Conservation (phyloP, 2,329 filamentous ascomycete species). For the Sporothrix mexicana region DNA sequence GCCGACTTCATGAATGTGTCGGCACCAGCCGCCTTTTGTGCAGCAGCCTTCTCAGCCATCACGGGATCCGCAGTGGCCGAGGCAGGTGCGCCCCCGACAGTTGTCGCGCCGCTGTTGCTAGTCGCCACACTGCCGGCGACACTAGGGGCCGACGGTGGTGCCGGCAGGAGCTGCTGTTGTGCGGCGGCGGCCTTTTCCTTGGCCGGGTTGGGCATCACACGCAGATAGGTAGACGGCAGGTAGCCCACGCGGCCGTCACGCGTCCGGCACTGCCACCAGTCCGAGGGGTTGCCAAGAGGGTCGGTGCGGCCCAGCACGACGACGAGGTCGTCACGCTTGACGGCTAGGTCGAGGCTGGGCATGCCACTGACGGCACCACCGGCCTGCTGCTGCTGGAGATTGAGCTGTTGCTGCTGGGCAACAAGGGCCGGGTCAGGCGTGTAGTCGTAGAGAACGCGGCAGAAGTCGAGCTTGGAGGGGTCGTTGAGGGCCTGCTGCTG, state of each 20-base stretch:
- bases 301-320: slow-evolving; percentile 93
- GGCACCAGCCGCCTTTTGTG: slow-evolving; percentile 44
- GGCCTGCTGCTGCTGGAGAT: slow-evolving; percentile 18
- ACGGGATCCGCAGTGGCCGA: slow-evolving; percentile 31
- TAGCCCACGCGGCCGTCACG: slow-evolving; percentile 91
- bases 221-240: slow-evolving; percentile 87
- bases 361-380: slow-evolving; percentile 41
- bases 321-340: slow-evolving; percentile 94
- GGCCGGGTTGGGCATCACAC: slow-evolving; percentile 66
- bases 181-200: background rate
- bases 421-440: slow-evolving; percentile 60
- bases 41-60: slow-evolving; percentile 37
- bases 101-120: slow-evolving; percentile 53
- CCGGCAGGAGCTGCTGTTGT: slow-evolving; percentile 22
- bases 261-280: slow-evolving; percentile 96
- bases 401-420: slow-evolving; percentile 28
- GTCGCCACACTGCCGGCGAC: slow-evolving; percentile 60
- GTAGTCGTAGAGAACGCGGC: slow-evolving; percentile 93
- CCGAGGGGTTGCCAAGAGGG: slow-evolving; percentile 86
- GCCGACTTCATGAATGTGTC: slow-evolving; percentile 65
- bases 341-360: slow-evolving; percentile 82
- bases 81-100: slow-evolving; percentile 38
- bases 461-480: slow-evolving; percentile 93
- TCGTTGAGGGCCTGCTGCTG: slow-evolving; percentile 68
- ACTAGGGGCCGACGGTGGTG: slow-evolving; percentile 39